Evolutionary conservation across 2,329 filamentous ascomycete species (phyloP).

Genomic region (Akanthomyces dipterigenus): DNA sequence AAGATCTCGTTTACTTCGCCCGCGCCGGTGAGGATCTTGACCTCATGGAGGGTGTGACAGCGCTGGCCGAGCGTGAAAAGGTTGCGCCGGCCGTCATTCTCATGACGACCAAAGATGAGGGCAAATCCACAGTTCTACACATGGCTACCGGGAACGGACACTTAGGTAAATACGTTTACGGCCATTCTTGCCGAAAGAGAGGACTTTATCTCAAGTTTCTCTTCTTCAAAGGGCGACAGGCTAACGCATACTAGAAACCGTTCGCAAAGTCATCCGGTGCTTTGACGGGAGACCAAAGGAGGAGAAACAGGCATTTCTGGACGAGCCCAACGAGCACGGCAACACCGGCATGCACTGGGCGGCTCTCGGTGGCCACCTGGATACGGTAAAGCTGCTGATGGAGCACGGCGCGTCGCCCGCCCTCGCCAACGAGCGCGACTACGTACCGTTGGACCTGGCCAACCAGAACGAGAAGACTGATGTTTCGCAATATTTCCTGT

Average conservation of each 20-base stretch:
- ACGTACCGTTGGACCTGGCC: constrained; percentile 70
- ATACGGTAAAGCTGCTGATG: constrained; percentile 70
- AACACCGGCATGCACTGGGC: constrained; percentile 96
- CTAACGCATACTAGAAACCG: constrained; percentile 32
- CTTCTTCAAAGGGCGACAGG: neutral
- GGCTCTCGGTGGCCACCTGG: constrained; percentile 78
- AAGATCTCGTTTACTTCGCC: constrained; percentile 85
- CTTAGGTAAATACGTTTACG: too few relatives aligned
- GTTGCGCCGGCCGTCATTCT: constrained; percentile 58
- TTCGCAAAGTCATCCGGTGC: constrained; percentile 35
- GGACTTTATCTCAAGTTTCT: neutral
- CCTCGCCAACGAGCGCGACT: constrained; percentile 74
- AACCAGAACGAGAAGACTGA: constrained; percentile 62
- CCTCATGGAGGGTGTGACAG: constrained; percentile 51
- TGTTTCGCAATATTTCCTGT: constrained; percentile 55
- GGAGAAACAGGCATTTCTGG: constrained; percentile 49
- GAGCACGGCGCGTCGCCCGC: constrained; percentile 70
- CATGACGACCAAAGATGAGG: constrained; percentile 61
- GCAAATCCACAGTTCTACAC: constrained; percentile 77
- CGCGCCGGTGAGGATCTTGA: constrained; percentile 70
- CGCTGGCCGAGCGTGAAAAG: constrained; percentile 55
- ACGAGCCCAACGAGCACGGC: constrained; percentile 68
- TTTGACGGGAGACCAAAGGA: constrained; percentile 34
- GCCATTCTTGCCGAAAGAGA: accelerated
- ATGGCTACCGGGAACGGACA: constrained; percentile 92